Percentiles rank a stretch among this genome's conserved stretches.
These are phyloP conservation scores for Leccinum pachyderme DNA, from an alignment of 1,284 basidiomycete genomes.

Conservation along the genomic window DNA sequence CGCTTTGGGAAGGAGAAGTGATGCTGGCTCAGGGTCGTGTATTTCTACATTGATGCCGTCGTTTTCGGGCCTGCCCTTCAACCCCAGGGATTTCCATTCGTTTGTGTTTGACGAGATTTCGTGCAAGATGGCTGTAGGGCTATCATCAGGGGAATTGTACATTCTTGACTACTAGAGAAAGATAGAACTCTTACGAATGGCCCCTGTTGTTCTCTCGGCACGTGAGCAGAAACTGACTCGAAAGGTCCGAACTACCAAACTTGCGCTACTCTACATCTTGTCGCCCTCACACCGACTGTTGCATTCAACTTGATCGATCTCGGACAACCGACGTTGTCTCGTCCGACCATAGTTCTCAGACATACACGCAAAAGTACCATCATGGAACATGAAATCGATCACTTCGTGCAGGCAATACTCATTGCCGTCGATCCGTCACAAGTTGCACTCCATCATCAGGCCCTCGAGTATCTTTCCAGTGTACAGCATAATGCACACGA, in stretches of 20 bases:
- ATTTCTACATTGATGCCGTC: conserved; percentile 22
- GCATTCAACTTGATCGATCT: conserved; percentile 13
- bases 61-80: conserved; percentile 26
- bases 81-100: conserved; percentile 19
- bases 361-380: background rate
- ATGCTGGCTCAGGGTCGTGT: conserved; percentile 3
- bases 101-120: conserved; percentile 30
- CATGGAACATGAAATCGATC: conserved; percentile 75
- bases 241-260: background rate
- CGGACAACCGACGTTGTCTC: conserved; percentile 10
- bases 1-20: conserved; percentile 6
- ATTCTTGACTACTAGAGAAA: conserved; percentile 15
- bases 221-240: conserved; percentile 27
- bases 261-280: background rate
- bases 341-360: conserved; percentile 9
- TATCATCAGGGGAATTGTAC: conserved; percentile 27
- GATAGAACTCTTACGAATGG: background rate
- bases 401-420: conserved; percentile 78
- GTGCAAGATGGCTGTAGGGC: conserved; percentile 20
- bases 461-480: conserved; percentile 75
- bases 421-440: conserved; percentile 81
- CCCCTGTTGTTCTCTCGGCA: conserved; percentile 26
- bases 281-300: background rate
- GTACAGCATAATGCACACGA: conserved; percentile 74
- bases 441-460: conserved; percentile 69